phyloP scores from a whole-genome alignment of 2,329 filamentous ascomycete species.

The Clonostachys solani region DNA sequence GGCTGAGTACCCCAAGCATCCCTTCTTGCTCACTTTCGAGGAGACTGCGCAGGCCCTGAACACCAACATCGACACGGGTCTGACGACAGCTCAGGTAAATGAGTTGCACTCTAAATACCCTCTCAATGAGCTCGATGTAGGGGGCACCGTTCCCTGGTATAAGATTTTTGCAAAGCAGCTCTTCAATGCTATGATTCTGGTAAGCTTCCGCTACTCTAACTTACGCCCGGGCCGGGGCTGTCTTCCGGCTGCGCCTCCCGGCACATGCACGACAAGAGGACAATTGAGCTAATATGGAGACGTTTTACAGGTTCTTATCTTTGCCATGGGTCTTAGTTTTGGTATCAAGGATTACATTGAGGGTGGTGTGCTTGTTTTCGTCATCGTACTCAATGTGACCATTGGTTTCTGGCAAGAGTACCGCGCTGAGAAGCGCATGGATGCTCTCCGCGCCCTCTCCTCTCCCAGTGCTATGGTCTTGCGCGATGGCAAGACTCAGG shows the following conservation, averaged over 20 bases:
- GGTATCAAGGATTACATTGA: constrained; percentile 64
- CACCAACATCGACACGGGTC: constrained; percentile 63
- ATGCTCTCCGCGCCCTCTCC: constrained; percentile 55
- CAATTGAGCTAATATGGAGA: neutral
- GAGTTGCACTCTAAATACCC: constrained; percentile 57
- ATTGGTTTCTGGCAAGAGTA: constrained; percentile 66
- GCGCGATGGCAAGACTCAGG: constrained; percentile 52
- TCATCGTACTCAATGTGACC: constrained; percentile 65
- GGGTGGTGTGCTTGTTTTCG: constrained; percentile 61
- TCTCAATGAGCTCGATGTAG: constrained; percentile 67
- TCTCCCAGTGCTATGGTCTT: constrained; percentile 60
- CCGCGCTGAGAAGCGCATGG: constrained; percentile 63
- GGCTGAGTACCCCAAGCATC: constrained; percentile 46
- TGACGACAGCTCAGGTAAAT: constrained; percentile 56
- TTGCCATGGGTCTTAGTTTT: constrained; percentile 71
- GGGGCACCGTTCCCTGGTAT: constrained; percentile 61
- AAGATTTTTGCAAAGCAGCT: constrained; percentile 71
- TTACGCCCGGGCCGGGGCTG: neutral
- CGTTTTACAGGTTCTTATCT: constrained; percentile 58
- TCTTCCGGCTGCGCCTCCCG: neutral
- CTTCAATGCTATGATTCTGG: constrained; percentile 74
- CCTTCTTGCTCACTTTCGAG: constrained; percentile 56
- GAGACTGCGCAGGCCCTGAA: constrained; percentile 59
- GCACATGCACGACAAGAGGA: neutral
- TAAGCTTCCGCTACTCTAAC: neutral